Evolutionary conservation across 2,329 filamentous ascomycete species (phyloP).

Genomic region (Botrytis elliptica): DNA sequence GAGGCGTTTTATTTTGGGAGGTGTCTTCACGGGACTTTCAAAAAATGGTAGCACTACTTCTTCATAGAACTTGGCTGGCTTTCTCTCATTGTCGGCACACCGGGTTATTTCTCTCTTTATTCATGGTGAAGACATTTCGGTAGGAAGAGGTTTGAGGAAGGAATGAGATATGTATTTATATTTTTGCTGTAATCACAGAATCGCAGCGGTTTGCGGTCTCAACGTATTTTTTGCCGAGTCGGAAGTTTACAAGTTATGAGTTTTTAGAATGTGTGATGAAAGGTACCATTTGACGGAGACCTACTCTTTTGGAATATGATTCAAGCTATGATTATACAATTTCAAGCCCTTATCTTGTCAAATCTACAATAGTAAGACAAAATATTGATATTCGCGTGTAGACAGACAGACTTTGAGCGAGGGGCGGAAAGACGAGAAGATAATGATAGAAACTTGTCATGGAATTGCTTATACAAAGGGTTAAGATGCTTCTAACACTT

Average conservation of each 20-base stretch:
- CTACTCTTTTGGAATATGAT: background rate
- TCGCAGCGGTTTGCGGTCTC: slow-evolving; percentile 1
- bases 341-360: background rate
- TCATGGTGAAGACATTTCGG: slow-evolving; percentile 15
- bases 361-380: background rate
- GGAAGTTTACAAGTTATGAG: background rate
- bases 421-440: background rate
- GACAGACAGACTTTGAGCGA: background rate
- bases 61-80: slow-evolving; percentile 24
- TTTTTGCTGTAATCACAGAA: slow-evolving; percentile 13
- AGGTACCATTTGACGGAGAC: background rate
- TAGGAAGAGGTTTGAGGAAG: slow-evolving; percentile 10
- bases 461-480: background rate
- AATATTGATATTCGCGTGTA: background rate
- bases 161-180: slow-evolving; percentile 20
- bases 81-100: slow-evolving; percentile 21
- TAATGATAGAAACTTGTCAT: background rate
- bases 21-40: slow-evolving; percentile 21
- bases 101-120: slow-evolving; percentile 21
- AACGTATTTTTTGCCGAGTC: background rate
- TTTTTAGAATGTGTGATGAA: background rate
- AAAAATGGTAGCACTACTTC: slow-evolving; percentile 25
- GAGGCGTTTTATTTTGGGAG: slow-evolving; percentile 29
- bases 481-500: background rate
- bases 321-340: background rate